These are phyloP conservation scores for Thymus mandschuricus DNA, from an alignment of 257 asterid species.

Conservation along the genomic window DNA sequence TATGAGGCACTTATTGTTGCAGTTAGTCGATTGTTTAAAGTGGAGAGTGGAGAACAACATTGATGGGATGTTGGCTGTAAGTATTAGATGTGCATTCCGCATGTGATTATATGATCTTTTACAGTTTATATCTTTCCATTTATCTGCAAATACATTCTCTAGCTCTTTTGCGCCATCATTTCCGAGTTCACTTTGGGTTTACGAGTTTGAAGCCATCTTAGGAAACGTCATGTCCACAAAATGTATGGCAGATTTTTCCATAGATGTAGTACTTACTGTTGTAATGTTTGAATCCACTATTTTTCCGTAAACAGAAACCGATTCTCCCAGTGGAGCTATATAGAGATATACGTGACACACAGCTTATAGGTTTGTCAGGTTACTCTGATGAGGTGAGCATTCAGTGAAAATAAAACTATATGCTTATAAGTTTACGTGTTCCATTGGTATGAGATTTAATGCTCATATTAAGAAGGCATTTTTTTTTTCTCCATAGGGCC, in stretches of 20 bases:
- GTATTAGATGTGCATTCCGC: conserved; percentile 28
- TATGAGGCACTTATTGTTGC: conserved; percentile 41
- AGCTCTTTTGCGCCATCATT: background rate
- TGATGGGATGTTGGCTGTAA: conserved; percentile 67
- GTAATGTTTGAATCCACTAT: conserved; percentile 16
- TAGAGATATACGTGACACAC: conserved; percentile 68
- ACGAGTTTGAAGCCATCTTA: background rate
- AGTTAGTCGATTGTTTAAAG: conserved; percentile 63
- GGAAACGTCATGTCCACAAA: background rate
- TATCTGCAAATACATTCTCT: conserved; percentile 4
- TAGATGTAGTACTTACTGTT: conserved; percentile 16
- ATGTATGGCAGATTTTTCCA: background rate
- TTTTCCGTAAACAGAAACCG: conserved; percentile 54
- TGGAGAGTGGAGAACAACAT: conserved; percentile 77
- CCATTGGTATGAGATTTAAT: conserved; percentile 4
- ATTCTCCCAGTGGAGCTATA: conserved; percentile 62
- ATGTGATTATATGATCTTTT: background rate
- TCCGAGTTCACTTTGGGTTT: conserved; percentile 7
- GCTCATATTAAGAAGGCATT: conserved; percentile 17
- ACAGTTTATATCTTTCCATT: background rate
- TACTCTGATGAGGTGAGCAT: conserved; percentile 63
- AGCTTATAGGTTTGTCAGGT: conserved; percentile 72
- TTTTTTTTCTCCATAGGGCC: conserved; percentile 46
- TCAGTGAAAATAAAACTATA: conserved; percentile 26
- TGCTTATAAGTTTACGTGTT: conserved; percentile 3